These are phyloP conservation scores for Pyrenophora seminiperda DNA, from an alignment of 2,329 filamentous ascomycete species.

Conservation along the genomic window DNA sequence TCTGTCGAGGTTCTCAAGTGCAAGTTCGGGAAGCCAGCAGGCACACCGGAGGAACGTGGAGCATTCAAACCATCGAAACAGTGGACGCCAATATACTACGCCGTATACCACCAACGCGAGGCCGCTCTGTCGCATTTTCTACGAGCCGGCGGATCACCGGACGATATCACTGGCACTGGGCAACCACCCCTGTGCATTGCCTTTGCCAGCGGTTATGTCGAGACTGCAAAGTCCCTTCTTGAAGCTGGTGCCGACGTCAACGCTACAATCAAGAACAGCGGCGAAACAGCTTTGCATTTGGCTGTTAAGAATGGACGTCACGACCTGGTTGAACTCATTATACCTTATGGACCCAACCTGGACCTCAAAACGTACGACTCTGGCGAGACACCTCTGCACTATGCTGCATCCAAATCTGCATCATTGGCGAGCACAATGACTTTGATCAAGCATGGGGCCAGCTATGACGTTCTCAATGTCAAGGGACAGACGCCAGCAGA, in stretches of 20 bases:
- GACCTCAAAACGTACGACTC: constrained; percentile 27
- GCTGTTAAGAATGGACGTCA: constrained; percentile 34
- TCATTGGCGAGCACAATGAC: constrained; percentile 29
- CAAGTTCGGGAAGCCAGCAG: constrained; percentile 32
- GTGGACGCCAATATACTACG: constrained; percentile 41
- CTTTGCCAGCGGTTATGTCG: constrained; percentile 32
- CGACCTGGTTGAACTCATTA: constrained; percentile 35
- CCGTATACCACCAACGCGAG: constrained; percentile 39
- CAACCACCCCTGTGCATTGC: constrained; percentile 39
- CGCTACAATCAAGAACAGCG: constrained; percentile 21
- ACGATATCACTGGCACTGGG: constrained; percentile 27
- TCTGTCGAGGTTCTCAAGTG: constrained; percentile 41
- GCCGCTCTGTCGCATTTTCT: constrained; percentile 42
- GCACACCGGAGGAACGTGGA: constrained; percentile 5
- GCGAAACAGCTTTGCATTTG: constrained; percentile 41
- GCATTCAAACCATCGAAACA: constrained; percentile 30
- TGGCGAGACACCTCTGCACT: constrained; percentile 42
- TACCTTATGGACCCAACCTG: constrained; percentile 29
- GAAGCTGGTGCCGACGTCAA: constrained; percentile 37
- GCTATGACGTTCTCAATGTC: constrained; percentile 28
- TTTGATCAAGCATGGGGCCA: constrained; percentile 37
- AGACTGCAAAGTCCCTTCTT: constrained; percentile 33
- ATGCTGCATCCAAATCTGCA: constrained; percentile 35
- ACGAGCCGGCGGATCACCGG: constrained; percentile 33
- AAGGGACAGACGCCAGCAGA: constrained; percentile 35